Percentiles rank a stretch among this genome's conserved stretches.
Conservation (phyloP, 805 yeast genomes). For the Wickerhamiella australiensis region DNA sequence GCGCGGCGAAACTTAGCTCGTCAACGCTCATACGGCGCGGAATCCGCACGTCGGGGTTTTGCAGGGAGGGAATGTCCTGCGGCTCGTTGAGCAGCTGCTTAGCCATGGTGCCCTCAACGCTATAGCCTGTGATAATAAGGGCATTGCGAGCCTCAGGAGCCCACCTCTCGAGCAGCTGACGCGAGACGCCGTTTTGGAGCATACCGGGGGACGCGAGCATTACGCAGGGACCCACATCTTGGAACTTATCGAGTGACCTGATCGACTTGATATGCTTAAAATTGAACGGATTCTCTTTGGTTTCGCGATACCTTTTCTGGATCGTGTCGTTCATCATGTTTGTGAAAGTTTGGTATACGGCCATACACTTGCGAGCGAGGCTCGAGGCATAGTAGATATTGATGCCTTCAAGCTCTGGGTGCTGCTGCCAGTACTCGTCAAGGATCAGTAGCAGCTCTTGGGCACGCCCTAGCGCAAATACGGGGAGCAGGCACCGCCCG, state of each 20-base stretch:
- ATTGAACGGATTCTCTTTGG: slow-evolving; percentile 78
- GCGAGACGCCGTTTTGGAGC: slow-evolving; percentile 90
- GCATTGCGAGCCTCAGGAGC: slow-evolving; percentile 91
- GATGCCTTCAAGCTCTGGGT: slow-evolving; percentile 68
- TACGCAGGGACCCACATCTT: slow-evolving; percentile 91
- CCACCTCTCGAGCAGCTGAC: slow-evolving; percentile 89
- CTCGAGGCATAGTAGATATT: slow-evolving; percentile 86
- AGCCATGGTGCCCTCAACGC: slow-evolving; percentile 98
- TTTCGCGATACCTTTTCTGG: slow-evolving; percentile 59
- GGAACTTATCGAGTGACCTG: slow-evolving; percentile 67
- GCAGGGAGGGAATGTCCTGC: slow-evolving; percentile 67
- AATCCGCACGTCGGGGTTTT: slow-evolving; percentile 69
- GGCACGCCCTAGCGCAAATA: slow-evolving; percentile 92
- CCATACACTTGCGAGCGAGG: slow-evolving; percentile 90
- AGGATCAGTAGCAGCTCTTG: slow-evolving; percentile 82
- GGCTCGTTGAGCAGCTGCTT: slow-evolving; percentile 82
- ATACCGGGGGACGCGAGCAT: slow-evolving; percentile 97
- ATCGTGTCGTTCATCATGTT: slow-evolving; percentile 95
- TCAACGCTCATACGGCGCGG: slow-evolving; percentile 82
- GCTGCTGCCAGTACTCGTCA: slow-evolving; percentile 88
- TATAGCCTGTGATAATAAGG: slow-evolving; percentile 85
- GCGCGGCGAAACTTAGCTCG: slow-evolving; percentile 98
- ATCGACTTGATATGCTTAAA: slow-evolving; percentile 76
- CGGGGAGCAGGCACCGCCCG: slow-evolving; percentile 86
- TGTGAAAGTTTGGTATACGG: slow-evolving; percentile 91